A percentile compares a stretch with the other conserved stretches of the same genome.
Conservation (phyloP, 2,329 filamentous ascomycete species). For the Ceratocystis harringtonii region DNA sequence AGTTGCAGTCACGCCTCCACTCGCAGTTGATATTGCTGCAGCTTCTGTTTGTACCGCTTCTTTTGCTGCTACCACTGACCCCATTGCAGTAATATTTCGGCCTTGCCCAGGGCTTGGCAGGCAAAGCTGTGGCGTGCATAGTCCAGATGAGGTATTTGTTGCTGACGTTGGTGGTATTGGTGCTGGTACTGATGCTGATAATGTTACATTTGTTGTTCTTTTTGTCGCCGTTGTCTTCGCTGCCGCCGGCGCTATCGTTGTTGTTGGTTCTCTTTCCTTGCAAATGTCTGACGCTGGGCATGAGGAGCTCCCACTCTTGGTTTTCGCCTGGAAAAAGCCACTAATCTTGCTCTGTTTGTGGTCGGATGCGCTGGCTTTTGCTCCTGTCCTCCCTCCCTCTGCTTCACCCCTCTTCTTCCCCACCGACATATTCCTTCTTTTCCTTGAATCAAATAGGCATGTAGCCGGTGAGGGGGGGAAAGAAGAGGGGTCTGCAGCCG, state of each 20-base stretch:
- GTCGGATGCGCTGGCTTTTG: not conserved
- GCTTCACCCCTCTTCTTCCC: conserved; percentile 19
- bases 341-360: conserved; percentile 45
- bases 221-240: no score
- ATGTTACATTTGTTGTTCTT: no score
- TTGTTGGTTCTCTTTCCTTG: not conserved
- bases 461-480: conserved; percentile 25
- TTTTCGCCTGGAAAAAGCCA: conserved; percentile 63
- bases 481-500: not conserved
- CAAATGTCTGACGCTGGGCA: not conserved
- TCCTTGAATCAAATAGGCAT: conserved; percentile 11
- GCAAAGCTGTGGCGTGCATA: no score
- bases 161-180: no score
- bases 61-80: not conserved
- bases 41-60: not conserved
- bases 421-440: conserved; percentile 19
- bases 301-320: not conserved
- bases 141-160: no score
- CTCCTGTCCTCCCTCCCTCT: not conserved
- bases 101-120: no score
- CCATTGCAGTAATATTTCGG: no score
- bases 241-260: not conserved
- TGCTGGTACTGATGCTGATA: no score
- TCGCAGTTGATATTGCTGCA: not conserved
- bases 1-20: not conserved